Evolutionary conservation across 345 rosid genomes (phyloP), one percentile per base, ranked within the genome.

Genomic region (Iberis pinnata): DNA sequence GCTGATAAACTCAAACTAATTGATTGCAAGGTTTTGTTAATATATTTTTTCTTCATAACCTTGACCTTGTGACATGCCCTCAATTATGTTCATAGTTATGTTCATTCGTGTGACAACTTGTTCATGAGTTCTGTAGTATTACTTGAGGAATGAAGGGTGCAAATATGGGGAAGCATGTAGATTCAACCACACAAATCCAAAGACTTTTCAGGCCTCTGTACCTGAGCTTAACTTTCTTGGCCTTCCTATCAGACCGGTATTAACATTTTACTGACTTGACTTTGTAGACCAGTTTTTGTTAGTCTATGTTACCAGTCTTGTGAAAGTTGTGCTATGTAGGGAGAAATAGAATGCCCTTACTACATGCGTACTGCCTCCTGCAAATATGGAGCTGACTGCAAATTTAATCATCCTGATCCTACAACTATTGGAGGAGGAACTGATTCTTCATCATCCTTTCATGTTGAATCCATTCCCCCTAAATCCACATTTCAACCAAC

Each of bases 331-430:
- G 57, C 66, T 54, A 18, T 51, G 6, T 80, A 93, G 99, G 92
- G 86, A 68, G 96, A 80, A 78, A 83, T 62, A 72, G 97, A 93
- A 67, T 88, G 99, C 36, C 88, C 83, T 3, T 88, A 73, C 74
- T 93, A 83, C 77, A 93, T 93, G 96, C 97, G 96, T 10, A 84
- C 79, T 59, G 97, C 96, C 63, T 83, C 97, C 57, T 93, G 99
- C 78, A 93, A 86, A 68, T 93, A 70, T 69, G 94, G 84, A 43
- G 58, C 77, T 38, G 84, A 67, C 75, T 93, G 99, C 86, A 81
- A 68, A 69, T 93, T 82, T 65, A 86, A 84, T 70, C 99, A 93
- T 86, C 99, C 99, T 6, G 92, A 93, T 67, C 97, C 97, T 38
- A 77, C 75, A 4, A 65, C 74, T 60, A 71, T 65, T 1, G 80